These are phyloP conservation scores for Diplocarpon rosae DNA, from an alignment of 2,329 filamentous ascomycete species.

Conservation along the genomic window DNA sequence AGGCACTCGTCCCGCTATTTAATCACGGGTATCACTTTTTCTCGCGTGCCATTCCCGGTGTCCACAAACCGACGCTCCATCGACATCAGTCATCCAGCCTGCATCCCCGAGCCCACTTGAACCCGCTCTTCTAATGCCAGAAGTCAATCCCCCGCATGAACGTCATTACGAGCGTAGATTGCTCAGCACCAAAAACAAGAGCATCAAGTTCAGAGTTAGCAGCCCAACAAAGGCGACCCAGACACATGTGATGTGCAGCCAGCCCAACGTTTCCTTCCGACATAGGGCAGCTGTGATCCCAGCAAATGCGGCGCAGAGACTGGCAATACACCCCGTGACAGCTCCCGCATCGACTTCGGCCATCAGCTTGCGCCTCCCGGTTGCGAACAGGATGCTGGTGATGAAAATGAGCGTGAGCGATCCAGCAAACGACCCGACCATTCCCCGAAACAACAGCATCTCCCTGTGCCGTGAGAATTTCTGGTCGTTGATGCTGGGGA, in stretches of 20 bases:
- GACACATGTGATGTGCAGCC: conserved; percentile 35
- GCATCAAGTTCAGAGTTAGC: conserved; percentile 38
- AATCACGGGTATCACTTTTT: too few relatives aligned
- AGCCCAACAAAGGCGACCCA: conserved; percentile 34
- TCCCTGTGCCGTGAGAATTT: conserved; percentile 41
- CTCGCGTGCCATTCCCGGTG: too few relatives aligned
- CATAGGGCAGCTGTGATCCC: conserved; percentile 49
- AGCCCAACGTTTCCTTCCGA: conserved; percentile 34
- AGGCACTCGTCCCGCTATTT: too few relatives aligned
- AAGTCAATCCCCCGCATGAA: too few relatives aligned
- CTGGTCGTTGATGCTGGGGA: conserved; percentile 42
- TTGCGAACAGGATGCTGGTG: conserved; percentile 52
- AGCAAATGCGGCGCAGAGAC: conserved; percentile 50
- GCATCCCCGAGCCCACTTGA: too few relatives aligned
- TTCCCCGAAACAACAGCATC: conserved; percentile 42
- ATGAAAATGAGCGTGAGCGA: conserved; percentile 55
- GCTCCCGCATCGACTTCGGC: conserved; percentile 67
- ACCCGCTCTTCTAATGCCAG: too few relatives aligned
- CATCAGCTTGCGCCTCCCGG: conserved; percentile 55
- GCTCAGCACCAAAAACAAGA: conserved; percentile 41
- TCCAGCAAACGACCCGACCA: conserved; percentile 43
- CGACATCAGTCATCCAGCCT: too few relatives aligned
- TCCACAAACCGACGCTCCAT: too few relatives aligned
- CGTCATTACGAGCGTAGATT: conserved; percentile 18
- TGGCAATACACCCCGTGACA: conserved; percentile 56